phyloP scores from a whole-genome alignment of 805 yeast genomes.

The Spathaspora arborariae region DNA sequence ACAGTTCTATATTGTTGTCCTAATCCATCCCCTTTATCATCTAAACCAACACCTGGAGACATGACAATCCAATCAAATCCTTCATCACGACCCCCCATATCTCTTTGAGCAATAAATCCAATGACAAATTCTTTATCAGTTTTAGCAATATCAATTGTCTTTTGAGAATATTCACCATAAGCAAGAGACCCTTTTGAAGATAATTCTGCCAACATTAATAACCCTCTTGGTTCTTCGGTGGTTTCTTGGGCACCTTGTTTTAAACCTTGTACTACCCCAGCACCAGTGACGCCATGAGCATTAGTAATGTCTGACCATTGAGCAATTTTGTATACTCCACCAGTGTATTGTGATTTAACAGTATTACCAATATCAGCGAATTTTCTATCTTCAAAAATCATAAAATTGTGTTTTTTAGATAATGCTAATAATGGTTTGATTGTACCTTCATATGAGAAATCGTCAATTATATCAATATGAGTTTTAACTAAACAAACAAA shows the following conservation, averaged over 20 bases:
- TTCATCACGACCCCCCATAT: slow-evolving; percentile 77
- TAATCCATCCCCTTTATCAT: slow-evolving; percentile 90
- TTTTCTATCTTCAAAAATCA: slow-evolving; percentile 95
- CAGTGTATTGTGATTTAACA: slow-evolving; percentile 87
- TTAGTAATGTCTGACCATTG: slow-evolving; percentile 96
- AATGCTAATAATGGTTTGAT: slow-evolving; percentile 68
- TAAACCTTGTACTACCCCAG: slow-evolving; percentile 86
- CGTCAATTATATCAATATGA: slow-evolving; percentile 89
- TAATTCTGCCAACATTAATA: slow-evolving; percentile 92
- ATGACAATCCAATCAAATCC: slow-evolving; percentile 93
- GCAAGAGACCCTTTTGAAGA: slow-evolving; percentile 94
- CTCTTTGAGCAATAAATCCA: slow-evolving; percentile 93
- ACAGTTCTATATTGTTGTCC: slow-evolving; percentile 98
- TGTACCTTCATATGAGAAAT: slow-evolving; percentile 79
- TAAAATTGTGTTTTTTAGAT: slow-evolving; percentile 77
- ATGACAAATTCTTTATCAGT: slow-evolving; percentile 84
- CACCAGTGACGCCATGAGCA: slow-evolving; percentile 97
- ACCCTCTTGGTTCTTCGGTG: slow-evolving; percentile 76
- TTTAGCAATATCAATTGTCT: slow-evolving; percentile 88
- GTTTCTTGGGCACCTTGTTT: slow-evolving; percentile 75
- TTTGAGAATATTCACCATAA: slow-evolving; percentile 80
- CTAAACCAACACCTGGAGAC: slow-evolving; percentile 99
- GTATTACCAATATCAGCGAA: slow-evolving; percentile 99
- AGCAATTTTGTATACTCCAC: slow-evolving; percentile 87
- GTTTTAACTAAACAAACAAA: slow-evolving; percentile 89